phyloP scores from a whole-genome alignment of 768 basidiomycete genomes.

The Ephemerocybe angulata region DNA sequence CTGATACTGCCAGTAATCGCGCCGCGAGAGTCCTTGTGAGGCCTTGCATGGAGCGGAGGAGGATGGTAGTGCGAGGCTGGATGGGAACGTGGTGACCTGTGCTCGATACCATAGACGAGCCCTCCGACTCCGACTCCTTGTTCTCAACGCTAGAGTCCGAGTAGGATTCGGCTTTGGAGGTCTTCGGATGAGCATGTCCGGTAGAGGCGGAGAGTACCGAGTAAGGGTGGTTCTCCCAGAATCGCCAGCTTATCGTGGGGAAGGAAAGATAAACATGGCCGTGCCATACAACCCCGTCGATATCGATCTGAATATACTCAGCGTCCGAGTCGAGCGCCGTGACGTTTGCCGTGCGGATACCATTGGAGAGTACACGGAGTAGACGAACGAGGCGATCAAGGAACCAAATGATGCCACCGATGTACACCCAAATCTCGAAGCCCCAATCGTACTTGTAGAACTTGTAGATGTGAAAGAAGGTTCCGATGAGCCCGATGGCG shows the following conservation, averaged over 20 bases:
- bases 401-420: conserved; percentile 9
- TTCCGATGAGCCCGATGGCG: conserved; percentile 9
- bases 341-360: conserved; percentile 3
- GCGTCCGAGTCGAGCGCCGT: conserved; percentile 1
- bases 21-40: neutral
- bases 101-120: neutral
- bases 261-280: conserved; percentile 10
- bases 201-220: conserved; percentile 6
- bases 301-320: conserved; percentile 6
- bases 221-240: conserved; percentile 12
- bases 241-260: conserved; percentile 5
- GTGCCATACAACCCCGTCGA: conserved; percentile 5
- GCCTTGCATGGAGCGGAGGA: conserved; percentile 8
- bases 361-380: conserved; percentile 4
- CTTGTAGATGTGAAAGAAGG: conserved; percentile 10
- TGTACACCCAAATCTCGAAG: conserved; percentile 14
- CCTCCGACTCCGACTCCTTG: neutral
- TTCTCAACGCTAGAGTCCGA: neutral
- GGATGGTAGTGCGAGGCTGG: conserved; percentile 1
- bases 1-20: no score
- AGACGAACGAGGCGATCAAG: conserved; percentile 7
- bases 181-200: neutral
- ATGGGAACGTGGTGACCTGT: neutral
- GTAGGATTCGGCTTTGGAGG: neutral
- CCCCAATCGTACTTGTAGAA: conserved; percentile 12